phyloP scores from a whole-genome alignment of 345 rosid genomes.

The Bretschneidera sinensis region DNA sequence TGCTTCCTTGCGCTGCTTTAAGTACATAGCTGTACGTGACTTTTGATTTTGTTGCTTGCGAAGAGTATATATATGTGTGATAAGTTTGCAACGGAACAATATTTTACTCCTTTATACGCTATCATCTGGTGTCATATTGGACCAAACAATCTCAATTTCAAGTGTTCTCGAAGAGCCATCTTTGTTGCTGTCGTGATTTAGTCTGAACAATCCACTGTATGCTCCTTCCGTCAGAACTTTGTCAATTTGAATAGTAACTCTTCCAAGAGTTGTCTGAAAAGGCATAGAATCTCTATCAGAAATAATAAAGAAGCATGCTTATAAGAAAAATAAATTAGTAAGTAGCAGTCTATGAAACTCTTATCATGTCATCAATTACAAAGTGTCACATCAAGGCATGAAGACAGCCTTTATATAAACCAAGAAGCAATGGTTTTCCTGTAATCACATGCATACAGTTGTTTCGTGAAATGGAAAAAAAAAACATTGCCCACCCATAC shows the following conservation, averaged over 20 bases:
- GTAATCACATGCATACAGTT: no score
- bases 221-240: constrained; percentile 77
- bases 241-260: constrained; percentile 83
- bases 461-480: no score
- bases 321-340: no score
- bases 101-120: constrained; percentile 5
- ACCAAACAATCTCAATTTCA: constrained; percentile 75
- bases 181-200: constrained; percentile 61
- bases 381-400: not conserved
- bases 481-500: no score
- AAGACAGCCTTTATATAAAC: not conserved
- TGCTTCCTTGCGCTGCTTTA: constrained; percentile 10
- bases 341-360: not conserved
- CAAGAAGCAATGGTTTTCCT: no score
- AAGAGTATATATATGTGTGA: no score
- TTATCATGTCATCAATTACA: no score
- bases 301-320: constrained; percentile 9
- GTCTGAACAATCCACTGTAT: constrained; percentile 63
- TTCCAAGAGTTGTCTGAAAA: constrained; percentile 73
- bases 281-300: constrained; percentile 7
- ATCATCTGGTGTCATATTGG: constrained; percentile 40
- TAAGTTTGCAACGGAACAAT: not conserved
- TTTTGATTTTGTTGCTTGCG: no score
- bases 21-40: constrained; percentile 4
- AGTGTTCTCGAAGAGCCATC: constrained; percentile 65